Conservation (phyloP, 768 basidiomycete species). For the Auricularia auricula-judae region DNA sequence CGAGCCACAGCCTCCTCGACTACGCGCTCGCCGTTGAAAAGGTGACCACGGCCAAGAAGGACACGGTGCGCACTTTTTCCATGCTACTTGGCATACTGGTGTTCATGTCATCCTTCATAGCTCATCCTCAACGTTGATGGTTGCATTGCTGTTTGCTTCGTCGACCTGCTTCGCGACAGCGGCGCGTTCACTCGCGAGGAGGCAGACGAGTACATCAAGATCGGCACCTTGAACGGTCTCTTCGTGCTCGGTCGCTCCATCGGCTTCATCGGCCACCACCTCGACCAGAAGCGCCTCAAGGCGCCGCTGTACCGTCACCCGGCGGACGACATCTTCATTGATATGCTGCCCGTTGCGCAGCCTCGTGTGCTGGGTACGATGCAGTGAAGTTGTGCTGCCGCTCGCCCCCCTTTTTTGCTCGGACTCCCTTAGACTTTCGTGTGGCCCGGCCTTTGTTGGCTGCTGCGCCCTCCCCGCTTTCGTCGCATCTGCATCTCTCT, state of each 20-base stretch:
- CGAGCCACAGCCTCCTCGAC: conserved; percentile 82
- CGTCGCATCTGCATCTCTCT: not conserved
- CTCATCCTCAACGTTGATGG: conserved; percentile 96
- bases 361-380: conserved; percentile 57
- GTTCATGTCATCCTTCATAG: conserved; percentile 19
- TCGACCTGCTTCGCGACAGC: conserved; percentile 82
- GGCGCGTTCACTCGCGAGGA: conserved; percentile 95
- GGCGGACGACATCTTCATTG: conserved; percentile 89
- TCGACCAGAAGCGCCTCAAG: conserved; percentile 92
- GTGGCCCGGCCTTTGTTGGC: not conserved
- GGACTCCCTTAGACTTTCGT: not conserved
- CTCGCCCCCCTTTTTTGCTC: too few relatives aligned
- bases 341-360: conserved; percentile 78
- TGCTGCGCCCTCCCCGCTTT: not conserved
- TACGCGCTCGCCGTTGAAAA: conserved; percentile 96
- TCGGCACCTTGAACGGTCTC: conserved; percentile 88
- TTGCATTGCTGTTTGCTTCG: conserved; percentile 92
- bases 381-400: too few relatives aligned
- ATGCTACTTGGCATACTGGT: conserved; percentile 1
- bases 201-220: conserved; percentile 96
- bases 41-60: conserved; percentile 96
- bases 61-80: conserved; percentile 46
- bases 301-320: conserved; percentile 92
- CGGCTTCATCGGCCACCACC: conserved; percentile 93
- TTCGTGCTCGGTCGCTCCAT: conserved; percentile 97